These are phyloP conservation scores for Leishmania amazonensis DNA, from an alignment of 208 protist species.

Conservation along the genomic window DNA sequence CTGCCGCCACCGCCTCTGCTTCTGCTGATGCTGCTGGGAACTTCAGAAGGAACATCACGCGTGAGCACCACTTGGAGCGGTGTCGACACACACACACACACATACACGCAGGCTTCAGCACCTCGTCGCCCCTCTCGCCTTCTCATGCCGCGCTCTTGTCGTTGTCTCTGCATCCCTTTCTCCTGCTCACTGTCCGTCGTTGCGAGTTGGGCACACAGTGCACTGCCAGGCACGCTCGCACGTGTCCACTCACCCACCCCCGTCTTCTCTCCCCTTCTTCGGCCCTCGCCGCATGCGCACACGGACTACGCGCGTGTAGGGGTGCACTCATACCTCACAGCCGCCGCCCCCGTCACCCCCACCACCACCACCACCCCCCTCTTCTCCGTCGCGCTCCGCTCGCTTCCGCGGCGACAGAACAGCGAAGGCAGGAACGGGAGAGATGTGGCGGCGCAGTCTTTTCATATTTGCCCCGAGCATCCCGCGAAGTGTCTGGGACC, in stretches of 20 bases:
- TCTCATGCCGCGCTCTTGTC: not conserved
- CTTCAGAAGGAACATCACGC: not conserved
- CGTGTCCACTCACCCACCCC: not conserved
- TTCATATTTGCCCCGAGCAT: slow-evolving; percentile 54
- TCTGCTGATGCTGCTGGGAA: not conserved
- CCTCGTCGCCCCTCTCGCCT: not conserved
- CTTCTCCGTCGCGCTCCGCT: too few relatives aligned
- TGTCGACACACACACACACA: not conserved
- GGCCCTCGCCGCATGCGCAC: not conserved
- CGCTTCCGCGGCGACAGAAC: not conserved
- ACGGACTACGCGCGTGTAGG: not conserved
- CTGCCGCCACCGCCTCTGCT: not conserved
- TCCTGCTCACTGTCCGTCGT: not conserved
- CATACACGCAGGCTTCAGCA: not conserved
- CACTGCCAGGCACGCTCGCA: not conserved
- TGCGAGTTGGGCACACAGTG: not conserved
- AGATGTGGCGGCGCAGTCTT: slow-evolving; percentile 43
- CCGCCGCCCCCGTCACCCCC: not conserved
- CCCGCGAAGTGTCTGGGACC: slow-evolving; percentile 87
- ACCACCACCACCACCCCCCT: not conserved
- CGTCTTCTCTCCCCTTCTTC: not conserved
- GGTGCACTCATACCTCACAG: not conserved
- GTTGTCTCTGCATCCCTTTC: not conserved
- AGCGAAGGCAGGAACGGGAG: not conserved
- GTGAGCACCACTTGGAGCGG: not conserved